Percentiles rank a stretch among this genome's conserved stretches.
These are phyloP conservation scores for Cinnamomum chago DNA, from an alignment of 164 flowering plant genomes.

Conservation along the genomic window DNA sequence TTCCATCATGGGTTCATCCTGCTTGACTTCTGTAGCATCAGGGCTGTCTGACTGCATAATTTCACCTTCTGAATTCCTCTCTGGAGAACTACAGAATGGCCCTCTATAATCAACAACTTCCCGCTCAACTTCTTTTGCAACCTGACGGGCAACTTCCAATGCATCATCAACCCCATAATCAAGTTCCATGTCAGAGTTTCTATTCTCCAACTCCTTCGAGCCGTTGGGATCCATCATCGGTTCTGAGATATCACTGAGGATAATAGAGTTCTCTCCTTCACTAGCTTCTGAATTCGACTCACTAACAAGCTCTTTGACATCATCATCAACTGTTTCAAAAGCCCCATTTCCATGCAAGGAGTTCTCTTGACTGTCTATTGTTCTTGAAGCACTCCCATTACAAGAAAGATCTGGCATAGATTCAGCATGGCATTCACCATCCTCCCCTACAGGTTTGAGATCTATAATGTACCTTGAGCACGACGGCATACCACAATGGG, in stretches of 20 bases:
- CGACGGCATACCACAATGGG: slow-evolving; percentile 11
- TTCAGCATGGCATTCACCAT: slow-evolving; percentile 17
- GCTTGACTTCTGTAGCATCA: slow-evolving; percentile 4
- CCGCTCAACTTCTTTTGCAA: slow-evolving; percentile 12
- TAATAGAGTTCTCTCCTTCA: slow-evolving; percentile 18
- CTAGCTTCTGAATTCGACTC: slow-evolving; percentile 14
- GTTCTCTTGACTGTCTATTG: slow-evolving; percentile 22
- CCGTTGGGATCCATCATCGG: slow-evolving; percentile 16
- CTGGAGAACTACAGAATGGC: slow-evolving; percentile 4
- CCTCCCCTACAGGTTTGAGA: slow-evolving; percentile 17
- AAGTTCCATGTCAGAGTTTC: not conserved
- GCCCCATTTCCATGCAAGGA: slow-evolving; percentile 27
- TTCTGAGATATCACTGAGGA: slow-evolving; percentile 24
- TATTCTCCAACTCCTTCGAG: slow-evolving; percentile 12
- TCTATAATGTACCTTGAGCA: slow-evolving; percentile 9
- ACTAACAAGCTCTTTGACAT: slow-evolving; percentile 22
- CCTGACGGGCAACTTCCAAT: slow-evolving; percentile 14
- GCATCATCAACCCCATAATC: slow-evolving; percentile 17
- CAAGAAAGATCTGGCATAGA: slow-evolving; percentile 22
- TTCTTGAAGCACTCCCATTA: slow-evolving; percentile 15
- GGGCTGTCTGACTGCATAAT: not conserved
- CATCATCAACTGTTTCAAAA: slow-evolving; percentile 11
- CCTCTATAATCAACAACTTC: slow-evolving; percentile 11
- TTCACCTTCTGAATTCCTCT: slow-evolving; percentile 1
- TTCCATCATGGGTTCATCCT: slow-evolving; percentile 1